These are phyloP conservation scores for Collybiopsis confluens DNA, from an alignment of 768 basidiomycete genomes.

Conservation along the genomic window DNA sequence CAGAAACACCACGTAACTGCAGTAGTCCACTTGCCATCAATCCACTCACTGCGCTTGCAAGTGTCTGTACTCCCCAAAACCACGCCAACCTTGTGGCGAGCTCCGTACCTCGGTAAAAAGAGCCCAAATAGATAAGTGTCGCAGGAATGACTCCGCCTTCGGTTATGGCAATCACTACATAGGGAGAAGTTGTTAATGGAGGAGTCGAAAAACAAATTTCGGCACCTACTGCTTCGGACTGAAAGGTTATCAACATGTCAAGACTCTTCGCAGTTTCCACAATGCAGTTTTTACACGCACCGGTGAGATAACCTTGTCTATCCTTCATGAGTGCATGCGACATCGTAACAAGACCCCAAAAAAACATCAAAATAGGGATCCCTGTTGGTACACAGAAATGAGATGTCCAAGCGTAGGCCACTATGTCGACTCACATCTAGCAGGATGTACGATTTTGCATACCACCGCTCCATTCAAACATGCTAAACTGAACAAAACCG, in stretches of 20 bases:
- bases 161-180: conserved; percentile 34
- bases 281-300: conserved; percentile 12
- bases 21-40: conserved; percentile 37
- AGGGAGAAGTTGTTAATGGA: no score
- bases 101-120: conserved; percentile 41
- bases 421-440: conserved; percentile 23
- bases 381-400: conserved; percentile 17
- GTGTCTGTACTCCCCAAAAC: conserved; percentile 38
- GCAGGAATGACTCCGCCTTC: conserved; percentile 38
- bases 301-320: conserved; percentile 31
- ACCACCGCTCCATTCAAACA: conserved; percentile 32
- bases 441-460: conserved; percentile 34
- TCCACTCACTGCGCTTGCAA: conserved; percentile 36
- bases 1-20: conserved; percentile 28
- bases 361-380: conserved; percentile 36
- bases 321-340: conserved; percentile 32
- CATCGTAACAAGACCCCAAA: conserved; percentile 35
- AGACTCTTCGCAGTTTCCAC: no score
- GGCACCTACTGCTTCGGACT: conserved; percentile 29
- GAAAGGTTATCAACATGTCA: no score
- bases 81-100: conserved; percentile 35
- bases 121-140: conserved; percentile 37
- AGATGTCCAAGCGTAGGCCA: background rate
- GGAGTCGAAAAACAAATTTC: no score
- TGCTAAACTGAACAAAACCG: conserved; percentile 29